Conservation (phyloP, 202 grass and related monocot genomes). For the Bolboschoenoplectus hybrid region DNA sequence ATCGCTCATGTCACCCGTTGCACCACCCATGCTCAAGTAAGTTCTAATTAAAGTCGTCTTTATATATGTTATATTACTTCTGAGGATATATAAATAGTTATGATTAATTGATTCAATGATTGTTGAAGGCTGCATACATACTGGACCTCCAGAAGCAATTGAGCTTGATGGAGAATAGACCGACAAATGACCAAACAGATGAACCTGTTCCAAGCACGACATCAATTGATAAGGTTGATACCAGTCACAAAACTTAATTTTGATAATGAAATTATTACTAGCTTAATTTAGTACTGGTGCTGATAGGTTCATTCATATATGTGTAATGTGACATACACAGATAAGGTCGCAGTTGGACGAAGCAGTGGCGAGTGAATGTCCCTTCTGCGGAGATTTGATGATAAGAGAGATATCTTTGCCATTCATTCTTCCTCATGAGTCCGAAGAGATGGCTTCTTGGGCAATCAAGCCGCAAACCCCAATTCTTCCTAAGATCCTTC, state of each 20-base stretch:
- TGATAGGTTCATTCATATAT: neutral
- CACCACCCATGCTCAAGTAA: conserved; percentile 66
- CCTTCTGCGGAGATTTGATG: conserved; percentile 96
- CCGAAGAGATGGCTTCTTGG: conserved; percentile 75
- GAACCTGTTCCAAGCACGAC: conserved; percentile 54
- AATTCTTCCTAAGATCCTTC: conserved; percentile 66
- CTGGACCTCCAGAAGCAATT: conserved; percentile 83
- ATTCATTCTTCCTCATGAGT: conserved; percentile 69
- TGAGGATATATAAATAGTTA: neutral
- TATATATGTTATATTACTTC: neutral
- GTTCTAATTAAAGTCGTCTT: conserved; percentile 34
- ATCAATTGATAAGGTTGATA: conserved; percentile 71
- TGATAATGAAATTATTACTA: neutral
- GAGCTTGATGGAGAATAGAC: conserved; percentile 68
- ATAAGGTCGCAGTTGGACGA: conserved; percentile 84
- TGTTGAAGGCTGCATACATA: conserved; percentile 72
- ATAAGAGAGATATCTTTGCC: conserved; percentile 87
- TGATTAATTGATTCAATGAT: neutral
- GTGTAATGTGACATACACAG: conserved; percentile 44
- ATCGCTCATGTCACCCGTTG: conserved; percentile 83
- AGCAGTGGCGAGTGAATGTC: conserved; percentile 86
- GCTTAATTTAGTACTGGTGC: neutral
- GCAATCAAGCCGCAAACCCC: conserved; percentile 69
- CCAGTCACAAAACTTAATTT: neutral
- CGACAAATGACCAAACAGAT: conserved; percentile 55